These are phyloP conservation scores for Cordyceps farinosa DNA, from an alignment of 2,329 filamentous ascomycete species.

Conservation along the genomic window DNA sequence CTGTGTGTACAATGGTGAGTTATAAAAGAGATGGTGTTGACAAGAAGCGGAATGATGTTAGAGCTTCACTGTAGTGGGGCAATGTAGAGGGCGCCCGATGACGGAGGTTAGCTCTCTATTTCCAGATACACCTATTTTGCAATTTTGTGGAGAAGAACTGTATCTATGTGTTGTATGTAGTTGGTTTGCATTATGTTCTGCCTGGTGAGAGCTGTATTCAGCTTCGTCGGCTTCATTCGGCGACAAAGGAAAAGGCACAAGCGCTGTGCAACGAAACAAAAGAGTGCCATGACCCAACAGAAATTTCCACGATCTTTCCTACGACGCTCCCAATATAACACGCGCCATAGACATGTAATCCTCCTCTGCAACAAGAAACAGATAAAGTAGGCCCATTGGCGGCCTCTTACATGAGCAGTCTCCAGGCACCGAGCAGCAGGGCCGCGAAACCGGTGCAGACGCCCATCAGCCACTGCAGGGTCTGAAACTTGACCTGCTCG, in stretches of 20 bases:
- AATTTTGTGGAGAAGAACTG: neutral
- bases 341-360: neutral
- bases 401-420: slow-evolving; percentile 65
- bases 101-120: neutral
- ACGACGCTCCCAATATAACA: neutral
- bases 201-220: neutral
- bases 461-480: slow-evolving; percentile 96
- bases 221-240: neutral
- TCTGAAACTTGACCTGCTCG: slow-evolving; percentile 97
- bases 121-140: neutral
- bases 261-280: neutral
- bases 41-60: neutral
- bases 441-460: slow-evolving; percentile 67
- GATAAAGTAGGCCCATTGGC: neutral
- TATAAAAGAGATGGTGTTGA: neutral
- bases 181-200: neutral
- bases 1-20: neutral
- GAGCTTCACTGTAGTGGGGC: slow-evolving; percentile 10
- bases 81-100: slow-evolving; percentile 13
- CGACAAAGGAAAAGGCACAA: slow-evolving; percentile 1
- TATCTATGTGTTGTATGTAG: neutral
- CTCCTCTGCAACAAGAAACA: neutral
- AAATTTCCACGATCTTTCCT: neutral
- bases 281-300: neutral
- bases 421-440: slow-evolving; percentile 65